Percentiles rank a stretch among this genome's conserved stretches.
phyloP scores from a whole-genome alignment of 2,329 filamentous ascomycete species.

The Pseudogymnoascus sp. region DNA sequence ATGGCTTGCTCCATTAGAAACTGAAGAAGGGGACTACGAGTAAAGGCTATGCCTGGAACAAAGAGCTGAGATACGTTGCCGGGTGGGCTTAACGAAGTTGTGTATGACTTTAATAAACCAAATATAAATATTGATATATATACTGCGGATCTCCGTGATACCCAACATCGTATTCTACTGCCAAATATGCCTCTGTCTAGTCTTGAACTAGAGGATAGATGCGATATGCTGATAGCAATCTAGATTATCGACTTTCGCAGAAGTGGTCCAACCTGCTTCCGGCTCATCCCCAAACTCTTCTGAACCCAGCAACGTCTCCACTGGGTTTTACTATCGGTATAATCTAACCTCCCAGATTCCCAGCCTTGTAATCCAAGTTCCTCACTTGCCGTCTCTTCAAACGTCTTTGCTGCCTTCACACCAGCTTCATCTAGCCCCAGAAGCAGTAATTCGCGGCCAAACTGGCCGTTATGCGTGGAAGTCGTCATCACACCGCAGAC shows the following conservation, averaged over 20 bases:
- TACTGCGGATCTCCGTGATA: too few species aligned
- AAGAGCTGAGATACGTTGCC: not conserved
- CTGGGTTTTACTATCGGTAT: conserved; percentile 30
- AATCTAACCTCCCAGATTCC: conserved; percentile 42
- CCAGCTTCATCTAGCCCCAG: conserved; percentile 52
- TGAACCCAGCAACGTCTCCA: conserved; percentile 63
- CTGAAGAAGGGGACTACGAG: not conserved
- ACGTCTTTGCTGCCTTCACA: conserved; percentile 44
- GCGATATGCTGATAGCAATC: not conserved
- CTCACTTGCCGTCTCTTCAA: conserved; percentile 40
- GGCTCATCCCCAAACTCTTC: conserved; percentile 50
- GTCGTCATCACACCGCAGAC: conserved; percentile 64
- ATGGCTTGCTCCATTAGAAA: conserved; percentile 22
- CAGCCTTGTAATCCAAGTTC: conserved; percentile 52
- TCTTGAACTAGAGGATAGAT: not conserved
- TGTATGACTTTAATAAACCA: not conserved
- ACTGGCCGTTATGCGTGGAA: conserved; percentile 45
- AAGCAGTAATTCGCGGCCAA: conserved; percentile 60
- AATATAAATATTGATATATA: not conserved
- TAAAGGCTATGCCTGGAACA: not conserved
- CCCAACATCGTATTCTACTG: not conserved
- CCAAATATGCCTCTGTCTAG: not conserved
- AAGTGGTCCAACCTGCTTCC: conserved; percentile 64
- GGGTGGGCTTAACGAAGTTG: not conserved
- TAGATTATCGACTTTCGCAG: conserved; percentile 46